phyloP scores from a whole-genome alignment of 192 early-diverging fungal species.

The Entomortierella chlamydospora region DNA sequence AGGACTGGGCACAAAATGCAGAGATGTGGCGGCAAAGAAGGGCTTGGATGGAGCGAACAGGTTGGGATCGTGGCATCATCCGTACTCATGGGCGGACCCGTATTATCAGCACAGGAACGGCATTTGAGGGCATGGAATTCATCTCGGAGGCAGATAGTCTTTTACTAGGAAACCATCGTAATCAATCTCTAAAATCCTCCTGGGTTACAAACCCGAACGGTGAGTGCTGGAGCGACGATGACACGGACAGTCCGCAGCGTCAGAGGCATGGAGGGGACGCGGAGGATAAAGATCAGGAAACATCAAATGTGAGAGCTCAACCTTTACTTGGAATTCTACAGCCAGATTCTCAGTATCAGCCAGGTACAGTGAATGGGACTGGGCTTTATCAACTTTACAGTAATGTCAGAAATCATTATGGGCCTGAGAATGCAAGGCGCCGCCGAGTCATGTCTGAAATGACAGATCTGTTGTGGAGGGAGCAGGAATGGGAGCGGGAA shows the following conservation, averaged over 20 bases:
- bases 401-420: conserved; percentile 29
- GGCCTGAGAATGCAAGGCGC: conserved; percentile 9
- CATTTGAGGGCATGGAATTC: conserved; percentile 39
- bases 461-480: conserved; percentile 28
- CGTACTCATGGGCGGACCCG: conserved; percentile 21
- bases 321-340: conserved; percentile 17
- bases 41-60: neutral
- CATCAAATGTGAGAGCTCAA: neutral
- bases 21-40: conserved; percentile 22
- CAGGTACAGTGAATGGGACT: neutral
- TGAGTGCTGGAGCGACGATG: conserved; percentile 51
- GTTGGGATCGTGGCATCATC: conserved; percentile 5
- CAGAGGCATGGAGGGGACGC: conserved; percentile 1
- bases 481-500: conserved; percentile 44
- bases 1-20: neutral
- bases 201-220: conserved; percentile 46
- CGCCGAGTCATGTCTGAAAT: conserved; percentile 44
- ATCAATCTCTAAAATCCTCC: conserved; percentile 37
- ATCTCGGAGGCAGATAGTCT: conserved; percentile 33
- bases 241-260: conserved; percentile 12
- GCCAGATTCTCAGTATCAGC: conserved; percentile 5
- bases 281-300: conserved; percentile 43
- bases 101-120: conserved; percentile 42
- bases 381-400: conserved; percentile 36
- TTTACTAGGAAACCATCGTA: conserved; percentile 10